Evolutionary conservation across 2,329 filamentous ascomycete genomes (phyloP).

Genomic region (Xylaria arbuscula): DNA sequence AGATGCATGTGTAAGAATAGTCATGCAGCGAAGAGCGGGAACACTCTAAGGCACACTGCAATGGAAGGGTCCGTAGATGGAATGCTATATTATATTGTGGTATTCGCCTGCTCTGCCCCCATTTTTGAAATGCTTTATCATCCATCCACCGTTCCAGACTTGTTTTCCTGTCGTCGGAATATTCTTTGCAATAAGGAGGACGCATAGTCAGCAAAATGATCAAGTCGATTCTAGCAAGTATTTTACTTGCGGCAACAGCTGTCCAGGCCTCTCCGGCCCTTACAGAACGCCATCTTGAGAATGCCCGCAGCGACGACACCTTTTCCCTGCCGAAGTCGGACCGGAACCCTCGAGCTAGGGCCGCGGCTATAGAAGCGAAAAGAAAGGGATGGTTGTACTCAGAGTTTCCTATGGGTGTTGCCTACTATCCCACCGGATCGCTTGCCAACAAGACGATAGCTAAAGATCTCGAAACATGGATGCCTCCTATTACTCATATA

Average conservation of each 20-base stretch:
- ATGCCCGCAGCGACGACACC: slow-evolving; percentile 20
- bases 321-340: slow-evolving; percentile 25
- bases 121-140: background rate
- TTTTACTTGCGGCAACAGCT: slow-evolving; percentile 26
- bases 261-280: slow-evolving; percentile 31
- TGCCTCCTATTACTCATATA: slow-evolving; percentile 25
- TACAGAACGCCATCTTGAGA: slow-evolving; percentile 27
- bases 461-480: slow-evolving; percentile 32
- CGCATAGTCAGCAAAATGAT: slow-evolving; percentile 19
- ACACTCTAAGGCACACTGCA: background rate
- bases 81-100: slow-evolving; percentile 24
- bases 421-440: slow-evolving; percentile 32
- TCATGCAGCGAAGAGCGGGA: background rate
- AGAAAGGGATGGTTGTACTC: slow-evolving; percentile 34
- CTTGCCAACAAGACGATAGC: slow-evolving; percentile 37
- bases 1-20: slow-evolving; percentile 13
- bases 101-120: background rate
- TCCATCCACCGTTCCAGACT: slow-evolving; percentile 5
- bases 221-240: slow-evolving; percentile 22
- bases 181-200: background rate
- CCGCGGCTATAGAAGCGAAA: slow-evolving; percentile 31
- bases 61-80: background rate
- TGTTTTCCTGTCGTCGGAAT: background rate
- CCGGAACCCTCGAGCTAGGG: slow-evolving; percentile 31
- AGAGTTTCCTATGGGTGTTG: slow-evolving; percentile 31